phyloP scores from a whole-genome alignment of 768 basidiomycete species.

The Sarcomyxa edulis region DNA sequence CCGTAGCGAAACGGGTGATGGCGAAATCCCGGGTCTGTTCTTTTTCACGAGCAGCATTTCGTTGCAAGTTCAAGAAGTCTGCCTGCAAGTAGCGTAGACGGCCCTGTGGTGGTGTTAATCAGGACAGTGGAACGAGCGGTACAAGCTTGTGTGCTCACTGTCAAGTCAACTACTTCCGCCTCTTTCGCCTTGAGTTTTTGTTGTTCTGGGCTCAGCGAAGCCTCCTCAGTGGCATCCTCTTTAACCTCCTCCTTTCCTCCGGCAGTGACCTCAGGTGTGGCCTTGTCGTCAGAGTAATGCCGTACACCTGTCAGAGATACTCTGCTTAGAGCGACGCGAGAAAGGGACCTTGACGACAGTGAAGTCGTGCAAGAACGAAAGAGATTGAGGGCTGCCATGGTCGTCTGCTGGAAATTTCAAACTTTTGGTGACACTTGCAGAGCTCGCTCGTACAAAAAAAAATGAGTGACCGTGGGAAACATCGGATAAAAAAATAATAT shows the following conservation, averaged over 20 bases:
- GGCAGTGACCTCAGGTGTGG: slow-evolving; percentile 26
- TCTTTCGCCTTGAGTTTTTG: slow-evolving; percentile 78
- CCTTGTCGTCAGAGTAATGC: slow-evolving; percentile 55
- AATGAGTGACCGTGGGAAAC: slow-evolving; percentile 2
- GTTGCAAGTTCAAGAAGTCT: slow-evolving; percentile 93
- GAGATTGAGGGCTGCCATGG: slow-evolving; percentile 31
- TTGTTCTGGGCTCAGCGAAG: slow-evolving; percentile 14
- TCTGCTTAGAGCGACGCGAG: slow-evolving; percentile 29
- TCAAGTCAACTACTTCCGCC: slow-evolving; percentile 77
- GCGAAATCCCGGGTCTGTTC: slow-evolving; percentile 91
- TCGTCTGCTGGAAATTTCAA: not conserved
- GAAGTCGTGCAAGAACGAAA: slow-evolving; percentile 58
- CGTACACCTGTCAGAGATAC: slow-evolving; percentile 30
- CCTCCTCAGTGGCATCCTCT: slow-evolving; percentile 13
- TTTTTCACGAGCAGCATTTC: slow-evolving; percentile 87
- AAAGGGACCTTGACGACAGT: slow-evolving; percentile 43
- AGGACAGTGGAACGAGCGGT: slow-evolving; percentile 7
- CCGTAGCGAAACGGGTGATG: slow-evolving; percentile 85
- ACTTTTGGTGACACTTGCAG: not conserved
- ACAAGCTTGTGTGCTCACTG: slow-evolving; percentile 41
- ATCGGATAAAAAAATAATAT: not conserved
- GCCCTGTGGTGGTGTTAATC: slow-evolving; percentile 41
- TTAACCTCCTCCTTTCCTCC: slow-evolving; percentile 19
- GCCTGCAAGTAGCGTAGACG: slow-evolving; percentile 90
- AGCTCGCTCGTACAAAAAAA: not conserved